phyloP scores from a whole-genome alignment of 2,329 filamentous ascomycete species.

The Endocalyx cinctus region DNA sequence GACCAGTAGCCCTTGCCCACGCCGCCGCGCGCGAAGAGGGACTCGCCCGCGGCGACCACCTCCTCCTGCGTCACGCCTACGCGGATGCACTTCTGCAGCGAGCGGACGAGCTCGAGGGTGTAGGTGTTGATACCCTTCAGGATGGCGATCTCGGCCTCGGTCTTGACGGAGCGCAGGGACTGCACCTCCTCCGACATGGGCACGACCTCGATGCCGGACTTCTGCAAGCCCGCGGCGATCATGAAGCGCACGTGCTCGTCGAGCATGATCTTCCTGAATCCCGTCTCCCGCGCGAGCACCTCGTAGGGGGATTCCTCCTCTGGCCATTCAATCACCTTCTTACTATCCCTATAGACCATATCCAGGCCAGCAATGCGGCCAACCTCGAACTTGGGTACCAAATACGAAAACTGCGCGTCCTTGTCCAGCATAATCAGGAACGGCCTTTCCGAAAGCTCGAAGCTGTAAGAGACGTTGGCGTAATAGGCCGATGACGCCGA shows the following conservation, averaged over 20 bases:
- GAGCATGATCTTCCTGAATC: slow-evolving; percentile 21
- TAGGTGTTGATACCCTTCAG: slow-evolving; percentile 23
- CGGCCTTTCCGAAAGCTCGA: slow-evolving; percentile 23
- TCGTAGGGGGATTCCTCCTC: slow-evolving; percentile 23
- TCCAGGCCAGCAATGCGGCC: slow-evolving; percentile 23
- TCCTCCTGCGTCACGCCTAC: slow-evolving; percentile 22
- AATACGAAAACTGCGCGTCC: slow-evolving; percentile 20
- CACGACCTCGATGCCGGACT: slow-evolving; percentile 20
- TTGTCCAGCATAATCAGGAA: slow-evolving; percentile 21
- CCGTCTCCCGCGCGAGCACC: slow-evolving; percentile 15
- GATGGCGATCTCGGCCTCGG: slow-evolving; percentile 21
- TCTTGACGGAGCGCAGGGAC: slow-evolving; percentile 23
- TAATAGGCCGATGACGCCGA: slow-evolving; percentile 21
- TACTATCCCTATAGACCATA: slow-evolving; percentile 22
- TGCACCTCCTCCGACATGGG: slow-evolving; percentile 22
- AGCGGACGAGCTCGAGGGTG: slow-evolving; percentile 22
- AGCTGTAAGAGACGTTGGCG: slow-evolving; percentile 18
- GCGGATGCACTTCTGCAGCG: slow-evolving; percentile 21
- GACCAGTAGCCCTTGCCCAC: slow-evolving; percentile 23
- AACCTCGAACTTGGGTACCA: slow-evolving; percentile 25
- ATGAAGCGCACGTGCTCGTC: slow-evolving; percentile 25
- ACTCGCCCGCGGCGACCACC: slow-evolving; percentile 12
- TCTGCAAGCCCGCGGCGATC: slow-evolving; percentile 23
- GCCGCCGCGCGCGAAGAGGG: slow-evolving; percentile 20
- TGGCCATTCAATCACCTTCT: slow-evolving; percentile 21